Conservation (phyloP, 163 green algal species). For the Scenedesmus sp. region DNA sequence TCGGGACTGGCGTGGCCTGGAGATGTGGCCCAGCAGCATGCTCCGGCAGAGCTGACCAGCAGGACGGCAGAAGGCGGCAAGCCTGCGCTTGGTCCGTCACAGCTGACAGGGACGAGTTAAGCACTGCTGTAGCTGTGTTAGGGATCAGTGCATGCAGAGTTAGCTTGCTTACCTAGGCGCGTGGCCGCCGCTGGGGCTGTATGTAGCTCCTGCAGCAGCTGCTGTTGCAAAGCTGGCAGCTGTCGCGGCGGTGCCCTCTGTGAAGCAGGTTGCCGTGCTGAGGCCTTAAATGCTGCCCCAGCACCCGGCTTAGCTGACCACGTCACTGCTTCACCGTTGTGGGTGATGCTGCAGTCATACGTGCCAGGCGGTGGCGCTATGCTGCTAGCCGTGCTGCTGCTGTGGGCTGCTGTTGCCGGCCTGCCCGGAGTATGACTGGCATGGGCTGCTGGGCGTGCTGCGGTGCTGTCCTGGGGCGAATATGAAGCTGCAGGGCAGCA, state of each 20-base stretch:
- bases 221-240: neutral
- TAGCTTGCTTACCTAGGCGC: neutral
- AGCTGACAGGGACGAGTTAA: neutral
- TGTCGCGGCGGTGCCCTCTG: neutral
- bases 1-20: too few relatives aligned
- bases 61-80: too few relatives aligned
- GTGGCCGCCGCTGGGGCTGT: neutral
- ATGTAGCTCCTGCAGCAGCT: constrained; percentile 11
- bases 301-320: constrained; percentile 20
- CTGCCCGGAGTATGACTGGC: neutral
- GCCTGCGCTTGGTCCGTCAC: too few relatives aligned
- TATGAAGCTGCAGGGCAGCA: constrained; percentile 19
- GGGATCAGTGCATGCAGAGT: too few relatives aligned
- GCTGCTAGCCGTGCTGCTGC: neutral
- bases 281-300: constrained; percentile 26
- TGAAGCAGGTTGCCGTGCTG: neutral
- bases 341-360: neutral
- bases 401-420: neutral
- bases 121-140: neutral
- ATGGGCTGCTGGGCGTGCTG: neutral
- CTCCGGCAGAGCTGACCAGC: too few relatives aligned
- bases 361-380: neutral
- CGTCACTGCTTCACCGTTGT: neutral
- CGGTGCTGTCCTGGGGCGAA: neutral
- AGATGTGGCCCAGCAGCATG: too few relatives aligned